Base-by-base conservation (phyloP, 345 rosid species). In the Gossypium anomalum region DNA sequence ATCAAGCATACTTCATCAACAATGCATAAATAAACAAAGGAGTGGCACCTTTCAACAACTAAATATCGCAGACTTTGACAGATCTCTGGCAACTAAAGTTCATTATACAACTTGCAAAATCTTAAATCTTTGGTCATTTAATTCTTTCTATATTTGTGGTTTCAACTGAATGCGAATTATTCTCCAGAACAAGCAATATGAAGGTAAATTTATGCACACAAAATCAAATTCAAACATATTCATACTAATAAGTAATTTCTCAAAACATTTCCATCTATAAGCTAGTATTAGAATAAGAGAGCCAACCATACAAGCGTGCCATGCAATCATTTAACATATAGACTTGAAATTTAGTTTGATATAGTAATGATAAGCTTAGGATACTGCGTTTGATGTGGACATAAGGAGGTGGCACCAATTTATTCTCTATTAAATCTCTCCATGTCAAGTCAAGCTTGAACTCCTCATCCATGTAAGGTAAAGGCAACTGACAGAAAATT, bases 341-440 rank as follows among this genome's bases (percentile, higher is more conserved):
- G 51, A 49, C 22, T 25, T 41, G 34, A 11, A 71, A 43, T 27
- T 73, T 77, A 29, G 27, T 45, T 49, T 17, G 55, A 29, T 9
- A 75, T 53, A 59, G 27, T 75, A 20, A 71, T 17, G 82, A 14
- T 65, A 65, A 34, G 77, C 49, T 70, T 59, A 87, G 98, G 98
- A 93, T 94, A 94, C 98, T 94, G 79, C 97, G 95, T 78, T 86
- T 89, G 78, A 94, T 94, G 81, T 91, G 97, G 76, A 85, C 89
- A 76, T 94, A 94, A 55, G 93, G 83, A 85, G 97, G 94, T 48
- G 89, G 93, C 77, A 87, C 93, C 75, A 83, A 72, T 82, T 92
- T 89, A 29, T 84, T 81, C 76, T 85, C 89, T 9, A 67, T 76
- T 79, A 80, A 73, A 57, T 78, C 88, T 76, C 87, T 91, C 89